Conservation (phyloP, 805 yeast genomes). For the Candida berthetii region DNA sequence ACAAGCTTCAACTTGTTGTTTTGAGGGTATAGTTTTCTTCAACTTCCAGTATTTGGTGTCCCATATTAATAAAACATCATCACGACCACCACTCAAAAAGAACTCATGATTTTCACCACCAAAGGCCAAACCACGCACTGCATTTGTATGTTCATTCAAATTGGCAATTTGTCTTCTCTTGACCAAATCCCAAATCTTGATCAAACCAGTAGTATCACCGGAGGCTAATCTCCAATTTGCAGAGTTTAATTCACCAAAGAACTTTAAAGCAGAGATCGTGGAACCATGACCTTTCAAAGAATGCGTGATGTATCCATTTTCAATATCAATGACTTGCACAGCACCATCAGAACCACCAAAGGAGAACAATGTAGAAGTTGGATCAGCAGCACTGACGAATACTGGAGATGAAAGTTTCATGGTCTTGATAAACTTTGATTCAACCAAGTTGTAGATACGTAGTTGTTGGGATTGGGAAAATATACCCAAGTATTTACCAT, state of each 20-base stretch:
- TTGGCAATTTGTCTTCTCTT: slow-evolving; percentile 64
- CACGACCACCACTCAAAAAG: slow-evolving; percentile 85
- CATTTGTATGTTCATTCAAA: slow-evolving; percentile 69
- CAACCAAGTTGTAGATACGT: slow-evolving; percentile 43
- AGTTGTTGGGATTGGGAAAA: slow-evolving; percentile 83
- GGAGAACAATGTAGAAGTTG: slow-evolving; percentile 80
- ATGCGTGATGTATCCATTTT: slow-evolving; percentile 83
- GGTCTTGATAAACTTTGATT: slow-evolving; percentile 35
- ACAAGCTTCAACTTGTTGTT: slow-evolving; percentile 66
- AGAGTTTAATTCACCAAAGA: slow-evolving; percentile 68
- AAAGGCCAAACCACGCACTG: slow-evolving; percentile 82
- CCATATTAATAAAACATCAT: slow-evolving; percentile 63
- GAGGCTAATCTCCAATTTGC: slow-evolving; percentile 74
- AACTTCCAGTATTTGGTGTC: slow-evolving; percentile 48
- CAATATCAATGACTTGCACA: slow-evolving; percentile 87
- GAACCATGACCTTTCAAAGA: slow-evolving; percentile 91
- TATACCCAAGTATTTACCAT: slow-evolving; percentile 62
- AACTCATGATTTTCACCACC: slow-evolving; percentile 38
- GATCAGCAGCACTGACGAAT: slow-evolving; percentile 69
- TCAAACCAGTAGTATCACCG: slow-evolving; percentile 53
- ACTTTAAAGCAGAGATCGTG: slow-evolving; percentile 68
- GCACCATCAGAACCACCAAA: slow-evolving; percentile 95
- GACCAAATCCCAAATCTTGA: slow-evolving; percentile 58
- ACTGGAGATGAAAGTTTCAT: slow-evolving; percentile 74
- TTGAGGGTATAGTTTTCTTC: slow-evolving; percentile 61